Evolutionary conservation across 2,329 filamentous ascomycete genomes (phyloP), one percentile per base, ranked within the genome.

Genomic region (Amauroascus verrucosus): DNA sequence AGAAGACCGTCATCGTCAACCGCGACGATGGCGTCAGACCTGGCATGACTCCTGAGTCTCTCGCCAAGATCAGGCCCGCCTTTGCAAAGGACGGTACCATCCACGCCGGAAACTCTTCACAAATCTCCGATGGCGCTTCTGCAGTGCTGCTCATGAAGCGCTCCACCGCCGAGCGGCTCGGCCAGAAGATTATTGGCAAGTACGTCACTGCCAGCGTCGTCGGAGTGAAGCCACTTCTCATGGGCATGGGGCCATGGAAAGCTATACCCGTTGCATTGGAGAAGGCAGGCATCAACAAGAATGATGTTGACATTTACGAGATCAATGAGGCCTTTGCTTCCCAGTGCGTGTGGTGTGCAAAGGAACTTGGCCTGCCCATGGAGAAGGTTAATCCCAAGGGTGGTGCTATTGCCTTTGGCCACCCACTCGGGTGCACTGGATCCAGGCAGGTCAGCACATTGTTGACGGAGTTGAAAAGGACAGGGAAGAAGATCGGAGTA

Each of bases 281-380:
- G 67, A 90, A 93, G 70, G 87, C 90, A 0, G 89, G 90, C 56
- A 82, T 98, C 63, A 77, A 76, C 67, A 88, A 84, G 71, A 85
- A 95, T 54, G 91, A 97, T 61, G 88, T 98, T 28, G 93, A 97
- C 68, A 91, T 97, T 66, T 97, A 81, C 66, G 93, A 98, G 80
- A 96, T 98, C 79, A 98, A 98, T 77, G 93, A 98, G 80, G 93
- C 93, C 1, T 98, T 98, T 70, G 93, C 93, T 30, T 87, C 82
- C 59, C 91, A 97, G 78, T 95, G 88, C 71, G 72, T 97, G 60
- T 97, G 86, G 86, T 96, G 89, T 71, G 82, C 87, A 58, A 87
- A 93, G 64, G 84, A 96, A 76, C 80, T 98, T 20, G 85, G 84
- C 43, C 73, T 98, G 26, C 86, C 88, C 51, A 67, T 77, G 57